These are phyloP conservation scores for Apostasia ramifera DNA, from an alignment of 106 monocot genomes.

Conservation along the genomic window DNA sequence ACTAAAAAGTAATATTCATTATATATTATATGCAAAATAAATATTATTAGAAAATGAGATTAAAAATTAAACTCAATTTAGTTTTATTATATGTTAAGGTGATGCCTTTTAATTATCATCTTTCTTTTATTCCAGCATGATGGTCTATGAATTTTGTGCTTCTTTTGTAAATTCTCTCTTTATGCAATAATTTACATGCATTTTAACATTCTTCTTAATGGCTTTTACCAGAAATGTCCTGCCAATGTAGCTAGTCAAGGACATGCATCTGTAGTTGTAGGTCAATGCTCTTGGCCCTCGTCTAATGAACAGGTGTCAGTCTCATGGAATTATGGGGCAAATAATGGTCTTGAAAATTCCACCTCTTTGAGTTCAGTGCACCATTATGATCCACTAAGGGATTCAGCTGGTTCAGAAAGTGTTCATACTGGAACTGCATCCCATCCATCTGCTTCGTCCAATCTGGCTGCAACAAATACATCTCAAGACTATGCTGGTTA, in stretches of 20 bases:
- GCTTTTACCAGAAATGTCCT: conserved; percentile 15
- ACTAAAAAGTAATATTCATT: no score
- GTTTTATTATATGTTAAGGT: no score
- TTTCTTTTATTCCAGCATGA: no score
- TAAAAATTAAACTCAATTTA: no score
- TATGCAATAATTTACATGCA: background rate
- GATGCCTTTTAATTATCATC: no score
- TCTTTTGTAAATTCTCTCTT: no score
- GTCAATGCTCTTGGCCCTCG: conserved; percentile 47
- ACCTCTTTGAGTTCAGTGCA: conserved; percentile 30
- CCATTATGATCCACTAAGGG: conserved; percentile 53
- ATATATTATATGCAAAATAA: no score
- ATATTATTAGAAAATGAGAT: no score
- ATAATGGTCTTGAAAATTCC: conserved; percentile 36
- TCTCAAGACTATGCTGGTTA: conserved; percentile 57
- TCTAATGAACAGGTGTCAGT: conserved; percentile 25
- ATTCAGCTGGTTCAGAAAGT: conserved; percentile 25
- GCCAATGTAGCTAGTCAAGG: conserved; percentile 21
- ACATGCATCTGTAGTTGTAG: conserved; percentile 29
- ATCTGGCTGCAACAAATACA: conserved; percentile 20
- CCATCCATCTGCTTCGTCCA: conserved; percentile 27
- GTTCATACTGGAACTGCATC: conserved; percentile 23
- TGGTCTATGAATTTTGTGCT: no score
- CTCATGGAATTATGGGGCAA: conserved; percentile 37
- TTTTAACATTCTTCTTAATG: background rate